Evolutionary conservation across 1,139 yeast species (phyloP).

Genomic region (Insectozyma bohioensis): DNA sequence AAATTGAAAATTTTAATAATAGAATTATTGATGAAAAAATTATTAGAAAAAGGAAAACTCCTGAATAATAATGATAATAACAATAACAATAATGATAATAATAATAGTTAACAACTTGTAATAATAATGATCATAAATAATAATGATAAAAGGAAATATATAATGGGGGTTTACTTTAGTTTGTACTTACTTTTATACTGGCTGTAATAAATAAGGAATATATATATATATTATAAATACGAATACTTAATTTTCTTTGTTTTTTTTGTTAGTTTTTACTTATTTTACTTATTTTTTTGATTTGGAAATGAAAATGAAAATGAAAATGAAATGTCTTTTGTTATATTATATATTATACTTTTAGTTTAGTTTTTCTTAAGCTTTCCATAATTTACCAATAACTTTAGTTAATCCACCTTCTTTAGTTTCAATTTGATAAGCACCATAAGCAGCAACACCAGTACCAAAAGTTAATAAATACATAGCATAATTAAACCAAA

Average conservation of each 20-base stretch:
- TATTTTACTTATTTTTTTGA: neutral
- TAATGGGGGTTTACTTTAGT: conserved; percentile 5
- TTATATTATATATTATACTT: neutral
- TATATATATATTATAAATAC: conserved; percentile 4
- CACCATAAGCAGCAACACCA: conserved; percentile 71
- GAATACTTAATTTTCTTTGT: neutral
- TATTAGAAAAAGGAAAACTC: conserved; percentile 13
- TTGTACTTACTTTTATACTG: conserved; percentile 2
- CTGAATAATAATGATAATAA: too few relatives aligned
- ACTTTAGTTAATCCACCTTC: conserved; percentile 45
- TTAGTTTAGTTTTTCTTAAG: too few relatives aligned
- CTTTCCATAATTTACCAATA: conserved; percentile 40
- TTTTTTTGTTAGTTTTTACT: too few relatives aligned
- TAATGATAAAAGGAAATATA: conserved; percentile 3
- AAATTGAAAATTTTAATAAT: too few relatives aligned
- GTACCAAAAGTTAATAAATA: conserved; percentile 70
- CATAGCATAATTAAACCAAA: conserved; percentile 64
- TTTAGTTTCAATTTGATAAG: conserved; percentile 75
- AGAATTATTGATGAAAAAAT: conserved; percentile 3
- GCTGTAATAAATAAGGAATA: conserved; percentile 5
- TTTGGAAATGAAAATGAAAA: conserved; percentile 8
- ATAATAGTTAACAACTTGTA: too few relatives aligned
- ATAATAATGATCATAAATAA: conserved; percentile 8
- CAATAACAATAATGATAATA: too few relatives aligned
- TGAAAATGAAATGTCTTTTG: neutral